Evolutionary conservation across 2,329 filamentous ascomycete genomes (phyloP).

Genomic region (Hymenoscyphus infarciens): DNA sequence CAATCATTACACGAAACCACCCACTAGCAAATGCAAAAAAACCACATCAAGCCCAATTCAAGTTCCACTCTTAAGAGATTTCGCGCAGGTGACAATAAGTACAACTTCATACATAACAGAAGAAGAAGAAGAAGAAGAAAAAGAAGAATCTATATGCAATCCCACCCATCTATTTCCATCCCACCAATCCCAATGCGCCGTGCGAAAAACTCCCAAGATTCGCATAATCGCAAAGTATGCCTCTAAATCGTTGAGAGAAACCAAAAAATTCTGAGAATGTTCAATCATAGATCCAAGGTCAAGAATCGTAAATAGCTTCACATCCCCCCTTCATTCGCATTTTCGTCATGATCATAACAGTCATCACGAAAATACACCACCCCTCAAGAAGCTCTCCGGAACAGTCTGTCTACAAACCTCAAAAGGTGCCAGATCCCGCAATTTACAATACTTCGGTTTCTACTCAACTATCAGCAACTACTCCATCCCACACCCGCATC

Average conservation of each 20-base stretch:
- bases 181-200: not conserved
- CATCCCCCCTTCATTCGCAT: too few relatives aligned
- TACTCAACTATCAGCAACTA: not conserved
- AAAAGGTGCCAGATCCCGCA: not conserved
- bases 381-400: not conserved
- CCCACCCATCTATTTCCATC: not conserved
- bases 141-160: not conserved
- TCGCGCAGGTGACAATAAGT: too few relatives aligned
- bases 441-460: not conserved
- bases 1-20: too few relatives aligned
- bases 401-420: not conserved
- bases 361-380: not conserved
- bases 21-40: too few relatives aligned
- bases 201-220: not conserved
- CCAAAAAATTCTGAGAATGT: not conserved
- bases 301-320: not conserved
- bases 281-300: not conserved
- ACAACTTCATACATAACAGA: not conserved
- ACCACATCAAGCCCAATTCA: too few relatives aligned
- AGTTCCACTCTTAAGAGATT: too few relatives aligned
- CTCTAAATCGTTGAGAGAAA: not conserved
- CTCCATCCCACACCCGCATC: not conserved
- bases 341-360: not conserved
- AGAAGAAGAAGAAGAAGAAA: not conserved
- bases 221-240: not conserved